These are phyloP conservation scores for Hygrocybe coccinea DNA, from an alignment of 768 basidiomycete species.

Conservation along the genomic window DNA sequence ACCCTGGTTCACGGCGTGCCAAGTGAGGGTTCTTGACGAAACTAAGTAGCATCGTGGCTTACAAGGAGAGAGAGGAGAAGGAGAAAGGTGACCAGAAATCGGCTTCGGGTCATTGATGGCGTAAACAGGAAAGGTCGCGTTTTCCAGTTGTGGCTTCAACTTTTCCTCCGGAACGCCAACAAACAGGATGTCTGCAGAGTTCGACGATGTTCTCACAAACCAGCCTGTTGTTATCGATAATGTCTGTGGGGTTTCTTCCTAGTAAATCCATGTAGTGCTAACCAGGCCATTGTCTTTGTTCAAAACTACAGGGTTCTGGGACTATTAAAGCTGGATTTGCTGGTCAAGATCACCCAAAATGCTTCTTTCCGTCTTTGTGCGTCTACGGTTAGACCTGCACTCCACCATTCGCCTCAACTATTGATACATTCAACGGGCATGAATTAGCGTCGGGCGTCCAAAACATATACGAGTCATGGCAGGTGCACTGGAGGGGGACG, in stretches of 20 bases:
- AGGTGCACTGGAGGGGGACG: conserved; percentile 91
- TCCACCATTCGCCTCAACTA: conserved; percentile 26
- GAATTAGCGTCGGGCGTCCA: conserved; percentile 82
- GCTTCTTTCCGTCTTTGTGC: conserved; percentile 98
- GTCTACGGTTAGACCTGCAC: conserved; percentile 36
- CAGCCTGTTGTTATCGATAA: conserved; percentile 99
- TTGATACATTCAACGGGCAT: conserved; percentile 18
- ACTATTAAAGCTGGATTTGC: conserved; percentile 99
- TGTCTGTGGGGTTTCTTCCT: conserved; percentile 44
- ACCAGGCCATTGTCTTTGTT: conserved; percentile 22
- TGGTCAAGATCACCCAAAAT: conserved; percentile 98
- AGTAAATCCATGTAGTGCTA: conserved; percentile 16
- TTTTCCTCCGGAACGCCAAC: not conserved
- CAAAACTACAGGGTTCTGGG: conserved; percentile 77
- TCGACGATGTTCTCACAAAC: conserved; percentile 92
- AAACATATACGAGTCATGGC: conserved; percentile 99
- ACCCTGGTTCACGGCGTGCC: conserved; percentile 13
- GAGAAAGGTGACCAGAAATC: conserved; percentile 4
- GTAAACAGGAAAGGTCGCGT: not conserved
- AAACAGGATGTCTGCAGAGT: conserved; percentile 71
- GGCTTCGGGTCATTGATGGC: too few relatives aligned
- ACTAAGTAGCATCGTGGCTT: conserved; percentile 6
- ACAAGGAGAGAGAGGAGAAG: conserved; percentile 19
- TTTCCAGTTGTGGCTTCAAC: too few relatives aligned
- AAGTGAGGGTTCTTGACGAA: not conserved